These are phyloP conservation scores for Lipomyces spencermartinsiae DNA, from an alignment of 805 yeast genomes.

Conservation along the genomic window DNA sequence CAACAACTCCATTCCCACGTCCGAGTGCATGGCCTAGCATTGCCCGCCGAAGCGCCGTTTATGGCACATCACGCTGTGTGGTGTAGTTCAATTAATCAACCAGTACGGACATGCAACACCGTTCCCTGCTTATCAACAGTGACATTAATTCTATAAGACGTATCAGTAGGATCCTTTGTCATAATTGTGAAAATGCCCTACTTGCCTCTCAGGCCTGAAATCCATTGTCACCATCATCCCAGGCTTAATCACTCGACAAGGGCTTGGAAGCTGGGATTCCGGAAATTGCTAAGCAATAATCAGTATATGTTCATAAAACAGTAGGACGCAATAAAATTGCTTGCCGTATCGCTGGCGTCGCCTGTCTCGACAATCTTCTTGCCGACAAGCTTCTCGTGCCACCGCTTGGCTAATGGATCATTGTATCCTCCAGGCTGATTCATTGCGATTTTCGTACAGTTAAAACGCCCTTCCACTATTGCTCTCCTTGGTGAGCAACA, in stretches of 20 bases:
- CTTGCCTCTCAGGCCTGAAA: constrained; percentile 38
- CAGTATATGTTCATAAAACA: not conserved
- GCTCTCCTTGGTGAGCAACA: not conserved
- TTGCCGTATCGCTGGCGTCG: constrained; percentile 18
- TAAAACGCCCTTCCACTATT: too few species aligned
- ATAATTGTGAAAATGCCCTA: not conserved
- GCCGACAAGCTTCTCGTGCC: constrained; percentile 29
- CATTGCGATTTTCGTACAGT: not conserved
- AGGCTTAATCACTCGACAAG: constrained; percentile 39
- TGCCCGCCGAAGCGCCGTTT: not conserved
- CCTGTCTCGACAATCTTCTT: constrained; percentile 25
- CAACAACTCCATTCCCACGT: not conserved
- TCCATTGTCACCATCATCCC: constrained; percentile 39
- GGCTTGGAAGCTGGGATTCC: constrained; percentile 33
- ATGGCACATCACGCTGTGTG: not conserved
- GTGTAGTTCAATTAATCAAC: constrained; percentile 13
- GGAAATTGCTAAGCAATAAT: constrained; percentile 17
- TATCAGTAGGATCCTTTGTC: not conserved
- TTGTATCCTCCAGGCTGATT: constrained; percentile 21
- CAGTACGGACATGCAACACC: constrained; percentile 38
- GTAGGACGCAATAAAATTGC: not conserved
- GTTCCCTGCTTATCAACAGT: constrained; percentile 32
- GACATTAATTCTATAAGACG: constrained; percentile 34
- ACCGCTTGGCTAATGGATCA: constrained; percentile 22
- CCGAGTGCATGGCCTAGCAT: not conserved